phyloP scores from a whole-genome alignment of 257 asterid species.

The Jacaranda copaia region DNA sequence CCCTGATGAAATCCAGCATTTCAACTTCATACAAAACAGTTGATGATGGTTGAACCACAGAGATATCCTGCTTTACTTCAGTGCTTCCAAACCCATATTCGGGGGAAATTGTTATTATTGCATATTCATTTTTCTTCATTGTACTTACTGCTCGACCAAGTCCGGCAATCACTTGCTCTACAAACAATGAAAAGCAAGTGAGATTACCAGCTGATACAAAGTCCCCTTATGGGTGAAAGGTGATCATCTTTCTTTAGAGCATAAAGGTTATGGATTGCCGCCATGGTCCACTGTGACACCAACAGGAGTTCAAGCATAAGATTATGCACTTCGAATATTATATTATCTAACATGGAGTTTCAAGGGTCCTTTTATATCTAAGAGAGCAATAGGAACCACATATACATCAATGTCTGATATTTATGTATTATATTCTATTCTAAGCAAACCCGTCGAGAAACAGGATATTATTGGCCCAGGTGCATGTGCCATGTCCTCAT shows the following conservation, averaged over 20 bases:
- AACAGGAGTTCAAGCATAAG: neutral
- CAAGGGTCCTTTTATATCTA: neutral
- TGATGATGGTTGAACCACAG: constrained; percentile 63
- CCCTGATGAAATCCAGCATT: constrained; percentile 75
- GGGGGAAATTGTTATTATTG: constrained; percentile 59
- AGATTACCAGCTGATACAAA: constrained; percentile 21
- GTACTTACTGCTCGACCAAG: constrained; percentile 67
- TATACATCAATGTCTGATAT: neutral
- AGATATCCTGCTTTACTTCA: constrained; percentile 60
- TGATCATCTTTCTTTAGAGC: neutral
- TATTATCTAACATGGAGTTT: neutral
- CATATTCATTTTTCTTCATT: constrained; percentile 72
- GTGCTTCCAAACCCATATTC: constrained; percentile 67
- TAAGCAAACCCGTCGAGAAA: neutral
- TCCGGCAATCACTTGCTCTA: constrained; percentile 73
- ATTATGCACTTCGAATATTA: neutral
- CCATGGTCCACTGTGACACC: neutral
- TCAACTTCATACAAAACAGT: constrained; percentile 71
- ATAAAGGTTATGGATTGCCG: neutral
- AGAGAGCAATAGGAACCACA: constrained; percentile 14
- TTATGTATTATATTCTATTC: neutral
- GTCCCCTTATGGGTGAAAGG: constrained; percentile 4
- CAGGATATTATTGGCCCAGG: neutral
- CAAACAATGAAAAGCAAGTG: constrained; percentile 26
- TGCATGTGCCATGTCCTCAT: neutral